Evolutionary conservation across 2,329 filamentous ascomycete species (phyloP), one percentile per base, ranked within the genome.

Genomic region (Claviceps paspali): DNA sequence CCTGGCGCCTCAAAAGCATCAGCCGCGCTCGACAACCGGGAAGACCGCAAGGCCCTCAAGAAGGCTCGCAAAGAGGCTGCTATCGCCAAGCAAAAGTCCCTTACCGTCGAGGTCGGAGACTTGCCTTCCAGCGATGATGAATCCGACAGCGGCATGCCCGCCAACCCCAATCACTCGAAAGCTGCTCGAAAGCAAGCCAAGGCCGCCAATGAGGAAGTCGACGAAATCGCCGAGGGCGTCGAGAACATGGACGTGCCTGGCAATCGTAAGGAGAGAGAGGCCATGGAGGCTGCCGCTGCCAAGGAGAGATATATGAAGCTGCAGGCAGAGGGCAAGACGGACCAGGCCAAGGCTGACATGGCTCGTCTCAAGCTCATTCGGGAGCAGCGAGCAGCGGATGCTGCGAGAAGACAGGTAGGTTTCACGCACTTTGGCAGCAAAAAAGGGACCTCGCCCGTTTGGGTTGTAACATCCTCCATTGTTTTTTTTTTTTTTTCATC

Each of bases 301-400:
- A 87, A 86, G 58, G 87, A 94, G 66, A 73, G 78, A 47, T 95
- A 94, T 54, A 74, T 85, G 67, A 93, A 92, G 63, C 60, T 95
- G 50, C 88, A 95, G 52, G 83, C 86, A 40, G 82, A 86, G 53
- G 88, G 88, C 52, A 96, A 96, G 76, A 96, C 91, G 31, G 91
- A 98, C 43, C 83, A 95, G 68, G 87, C 88, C 33, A 81, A 84
- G 56, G 79, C 83, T 5, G 91, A 98, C 60, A 54, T 96, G 48
- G 88, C 85, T 41, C 74, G 91, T 39, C 63, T 98, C 52, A 76
- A 68, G 57, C 55, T 88, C 41, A 85, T 98, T 47, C 76, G 79
- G 33, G 84, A 94, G 68, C 81, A 85, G 64, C 75, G 91, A 45
- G 87, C 83, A 51, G 79, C 79, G 15, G 88, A 93, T 52, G 76